Conservation (phyloP, 176 grass and related monocot genomes). For the Bolboschoenus planiculmis region DNA sequence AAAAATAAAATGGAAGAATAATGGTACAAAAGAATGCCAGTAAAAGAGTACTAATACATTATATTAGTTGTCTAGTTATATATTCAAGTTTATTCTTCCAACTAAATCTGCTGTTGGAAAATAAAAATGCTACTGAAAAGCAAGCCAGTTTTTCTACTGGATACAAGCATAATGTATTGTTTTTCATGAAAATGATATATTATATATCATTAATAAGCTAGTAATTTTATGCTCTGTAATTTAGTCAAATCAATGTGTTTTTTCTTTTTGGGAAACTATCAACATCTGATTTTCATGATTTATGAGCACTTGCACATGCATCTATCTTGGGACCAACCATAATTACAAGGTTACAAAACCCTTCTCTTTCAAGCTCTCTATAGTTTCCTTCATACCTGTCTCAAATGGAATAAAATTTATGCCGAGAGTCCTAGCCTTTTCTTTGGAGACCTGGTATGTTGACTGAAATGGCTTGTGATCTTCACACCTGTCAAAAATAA, state of each 20-base stretch:
- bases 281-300: background rate
- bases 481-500: conserved; percentile 26
- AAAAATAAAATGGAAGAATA: too few species aligned
- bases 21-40: too few species aligned
- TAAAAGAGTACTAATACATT: too few species aligned
- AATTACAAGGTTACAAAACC: conserved; percentile 37
- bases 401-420: conserved; percentile 31
- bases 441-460: conserved; percentile 48
- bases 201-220: too few species aligned
- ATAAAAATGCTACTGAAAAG: background rate
- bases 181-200: too few species aligned
- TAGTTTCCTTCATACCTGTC: conserved; percentile 44
- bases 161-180: background rate
- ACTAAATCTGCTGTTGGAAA: background rate
- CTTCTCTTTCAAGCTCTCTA: conserved; percentile 56
- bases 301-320: background rate
- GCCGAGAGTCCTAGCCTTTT: conserved; percentile 43
- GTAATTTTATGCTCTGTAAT: too few species aligned
- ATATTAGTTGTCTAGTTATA: too few species aligned
- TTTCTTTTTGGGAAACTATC: background rate
- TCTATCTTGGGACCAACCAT: background rate
- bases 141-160: background rate
- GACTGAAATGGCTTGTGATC: conserved; percentile 48
- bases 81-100: background rate
- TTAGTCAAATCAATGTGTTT: background rate